These are phyloP conservation scores for Arctostaphylos glauca DNA, from an alignment of 148 eudicot genomes.

Conservation along the genomic window DNA sequence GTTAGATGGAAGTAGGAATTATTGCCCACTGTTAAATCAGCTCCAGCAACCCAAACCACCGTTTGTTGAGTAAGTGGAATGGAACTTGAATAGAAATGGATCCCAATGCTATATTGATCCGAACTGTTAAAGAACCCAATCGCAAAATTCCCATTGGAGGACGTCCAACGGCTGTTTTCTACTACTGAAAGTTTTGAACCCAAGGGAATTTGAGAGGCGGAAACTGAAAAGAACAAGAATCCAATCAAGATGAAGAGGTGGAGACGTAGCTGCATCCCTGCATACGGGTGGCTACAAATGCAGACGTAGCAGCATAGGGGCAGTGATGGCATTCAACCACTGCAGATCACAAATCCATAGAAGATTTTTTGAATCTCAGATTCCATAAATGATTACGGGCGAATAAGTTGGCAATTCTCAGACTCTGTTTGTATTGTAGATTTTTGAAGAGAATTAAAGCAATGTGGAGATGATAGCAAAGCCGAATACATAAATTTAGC, in stretches of 20 bases:
- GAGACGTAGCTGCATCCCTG: slow-evolving; percentile 16
- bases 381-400: slow-evolving; percentile 6
- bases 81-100: slow-evolving; percentile 43
- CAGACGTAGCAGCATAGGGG: neutral
- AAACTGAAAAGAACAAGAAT: slow-evolving; percentile 31
- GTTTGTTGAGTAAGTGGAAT: slow-evolving; percentile 38
- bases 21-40: slow-evolving; percentile 40
- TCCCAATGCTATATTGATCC: slow-evolving; percentile 43
- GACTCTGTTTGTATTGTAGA: neutral
- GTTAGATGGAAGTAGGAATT: slow-evolving; percentile 48
- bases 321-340: neutral
- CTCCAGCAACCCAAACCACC: slow-evolving; percentile 65
- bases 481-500: neutral
- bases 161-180: slow-evolving; percentile 48
- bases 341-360: slow-evolving; percentile 14
- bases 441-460: neutral
- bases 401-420: neutral
- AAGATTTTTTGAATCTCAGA: neutral
- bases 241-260: slow-evolving; percentile 26
- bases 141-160: slow-evolving; percentile 60
- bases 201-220: slow-evolving; percentile 40
- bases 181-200: slow-evolving; percentile 50
- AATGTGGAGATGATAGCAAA: neutral
- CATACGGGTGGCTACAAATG: neutral
- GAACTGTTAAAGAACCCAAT: slow-evolving; percentile 47